Evolutionary conservation across 495 filamentous ascomycete species (phyloP).

Genomic region (Penicillium lagena): DNA sequence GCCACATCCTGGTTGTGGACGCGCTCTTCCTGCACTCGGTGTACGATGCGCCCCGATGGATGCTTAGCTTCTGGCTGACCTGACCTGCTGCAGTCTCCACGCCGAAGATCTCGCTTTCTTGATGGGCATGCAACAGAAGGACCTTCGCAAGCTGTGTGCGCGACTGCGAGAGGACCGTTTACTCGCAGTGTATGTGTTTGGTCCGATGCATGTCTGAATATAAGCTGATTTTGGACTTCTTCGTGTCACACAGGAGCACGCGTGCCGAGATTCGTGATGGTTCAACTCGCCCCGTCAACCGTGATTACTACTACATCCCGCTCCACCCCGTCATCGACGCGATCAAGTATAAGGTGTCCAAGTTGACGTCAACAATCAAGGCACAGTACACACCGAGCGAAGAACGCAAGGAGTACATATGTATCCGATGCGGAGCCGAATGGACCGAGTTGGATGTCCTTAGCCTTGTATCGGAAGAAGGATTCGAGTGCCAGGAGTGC

Average conservation of each 20-base stretch:
- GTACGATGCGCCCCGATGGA: slow-evolving; percentile 36
- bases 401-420: slow-evolving; percentile 88
- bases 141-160: slow-evolving; percentile 80
- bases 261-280: slow-evolving; percentile 74
- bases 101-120: slow-evolving; percentile 83
- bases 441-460: slow-evolving; percentile 85
- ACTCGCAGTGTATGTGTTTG: slow-evolving; percentile 58
- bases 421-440: slow-evolving; percentile 68
- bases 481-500: slow-evolving; percentile 83
- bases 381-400: slow-evolving; percentile 67
- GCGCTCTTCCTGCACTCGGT: slow-evolving; percentile 87
- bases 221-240: slow-evolving; percentile 5
- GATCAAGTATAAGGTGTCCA: slow-evolving; percentile 89
- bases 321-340: slow-evolving; percentile 91
- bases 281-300: slow-evolving; percentile 70
- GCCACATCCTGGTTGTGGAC: slow-evolving; percentile 86
- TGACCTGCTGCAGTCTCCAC: slow-evolving; percentile 50
- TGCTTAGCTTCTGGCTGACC: slow-evolving; percentile 1
- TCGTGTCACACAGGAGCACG: slow-evolving; percentile 51
- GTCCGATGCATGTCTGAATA: background rate
- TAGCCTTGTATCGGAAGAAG: slow-evolving; percentile 53
- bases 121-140: slow-evolving; percentile 81
- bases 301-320: slow-evolving; percentile 95
- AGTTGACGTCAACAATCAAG: slow-evolving; percentile 77
- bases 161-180: slow-evolving; percentile 79